Base-by-base conservation (phyloP, 176 grass and related monocot species). In the Phoenix roebelenii region DNA sequence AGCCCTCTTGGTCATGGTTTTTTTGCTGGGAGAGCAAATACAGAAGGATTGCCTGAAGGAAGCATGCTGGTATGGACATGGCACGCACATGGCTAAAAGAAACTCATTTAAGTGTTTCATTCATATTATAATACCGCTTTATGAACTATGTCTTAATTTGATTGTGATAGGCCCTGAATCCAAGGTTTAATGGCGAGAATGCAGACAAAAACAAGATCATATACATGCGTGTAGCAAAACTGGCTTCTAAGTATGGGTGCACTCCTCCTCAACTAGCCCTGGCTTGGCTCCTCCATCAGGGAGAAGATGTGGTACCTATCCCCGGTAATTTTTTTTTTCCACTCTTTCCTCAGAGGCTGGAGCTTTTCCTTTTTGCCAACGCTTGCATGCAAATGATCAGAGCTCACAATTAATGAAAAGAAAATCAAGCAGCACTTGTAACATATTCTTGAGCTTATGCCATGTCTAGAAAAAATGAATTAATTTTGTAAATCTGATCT, bases 1-100 rank as follows among this genome's bases (percentile, higher is more conserved):
- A 87, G 83, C 64, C 91, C 91, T 55, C 71, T 95, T 55, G 83
- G 58, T 25, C 80, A 71, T 55, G 91, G 80, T n/a, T 96, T 96
- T 59, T 96, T 96, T 62, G 92, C 71, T 74, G 92, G 92, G 39
- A 85, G 61, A 72, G 80, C 70, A 63, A 67, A 65, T 18, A 74
- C 74, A 51, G 75, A 90, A 63, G 59, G 25, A 19, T 16, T 89
- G 55, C 69, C 91, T 63, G 55, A 76, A 55, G 80, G 72, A 54
- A 86, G 79, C 64, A 61, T 74, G 29, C 54, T 87, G 80, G 90
- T 90, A 82, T 55, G 0, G 32, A 35, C 25, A 28, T 28, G 25
- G 3, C 25, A 28, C 3, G 25, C 25, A 28, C 3, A 28, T 4
- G 25, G 32, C 32, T 35, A 9, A 35, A 7, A 1, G 32, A 35